Conservation (phyloP, 1,284 basidiomycete genomes). For the Coniophora puteana region DNA sequence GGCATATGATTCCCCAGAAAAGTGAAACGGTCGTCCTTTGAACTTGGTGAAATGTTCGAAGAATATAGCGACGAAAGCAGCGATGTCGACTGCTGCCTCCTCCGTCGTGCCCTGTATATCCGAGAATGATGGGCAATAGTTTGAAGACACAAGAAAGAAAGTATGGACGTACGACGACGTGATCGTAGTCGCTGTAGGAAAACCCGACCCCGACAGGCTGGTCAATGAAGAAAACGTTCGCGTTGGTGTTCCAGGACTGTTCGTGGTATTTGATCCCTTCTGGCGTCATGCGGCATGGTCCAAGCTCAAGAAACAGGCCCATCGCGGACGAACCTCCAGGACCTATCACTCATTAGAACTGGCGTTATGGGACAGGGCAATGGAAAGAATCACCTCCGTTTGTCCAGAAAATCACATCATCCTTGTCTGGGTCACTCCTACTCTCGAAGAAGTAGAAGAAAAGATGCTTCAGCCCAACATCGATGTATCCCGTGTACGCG, state of each 20-base stretch:
- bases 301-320: slow-evolving; percentile 68
- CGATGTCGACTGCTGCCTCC: slow-evolving; percentile 66
- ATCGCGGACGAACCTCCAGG: slow-evolving; percentile 54
- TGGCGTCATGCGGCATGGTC: slow-evolving; percentile 48
- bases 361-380: slow-evolving; percentile 17
- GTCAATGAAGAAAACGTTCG: slow-evolving; percentile 72
- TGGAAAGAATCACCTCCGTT: slow-evolving; percentile 47
- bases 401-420: slow-evolving; percentile 72
- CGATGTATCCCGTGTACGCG: slow-evolving; percentile 43
- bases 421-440: slow-evolving; percentile 58
- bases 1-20: slow-evolving; percentile 72
- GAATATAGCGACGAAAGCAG: slow-evolving; percentile 67
- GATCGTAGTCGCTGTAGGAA: slow-evolving; percentile 70
- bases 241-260: slow-evolving; percentile 66
- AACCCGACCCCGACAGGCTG: slow-evolving; percentile 66
- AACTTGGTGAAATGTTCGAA: slow-evolving; percentile 70
- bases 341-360: slow-evolving; percentile 24
- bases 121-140: slow-evolving; percentile 19
- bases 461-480: slow-evolving; percentile 52
- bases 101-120: slow-evolving; percentile 58
- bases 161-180: slow-evolving; percentile 44
- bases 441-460: slow-evolving; percentile 90
- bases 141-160: background rate
- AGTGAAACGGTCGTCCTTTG: slow-evolving; percentile 64
- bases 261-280: slow-evolving; percentile 49